Conservation (phyloP, 2,329 filamentous ascomycete species). For the Zarea fungicola region DNA sequence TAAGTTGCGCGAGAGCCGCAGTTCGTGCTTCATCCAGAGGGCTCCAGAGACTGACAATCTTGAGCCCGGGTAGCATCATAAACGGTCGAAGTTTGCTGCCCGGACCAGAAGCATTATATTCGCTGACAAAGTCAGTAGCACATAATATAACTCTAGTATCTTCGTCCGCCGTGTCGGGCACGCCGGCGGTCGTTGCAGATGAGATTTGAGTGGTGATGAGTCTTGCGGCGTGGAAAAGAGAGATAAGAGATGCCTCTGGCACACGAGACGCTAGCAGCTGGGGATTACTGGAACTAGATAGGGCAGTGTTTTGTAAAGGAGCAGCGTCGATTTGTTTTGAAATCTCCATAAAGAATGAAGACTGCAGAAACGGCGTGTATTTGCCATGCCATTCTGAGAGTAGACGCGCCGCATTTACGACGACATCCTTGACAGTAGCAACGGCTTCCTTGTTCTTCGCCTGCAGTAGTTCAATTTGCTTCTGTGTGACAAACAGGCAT, state of each 20-base stretch:
- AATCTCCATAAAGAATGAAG: no score
- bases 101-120: background rate
- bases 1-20: background rate
- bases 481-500: background rate
- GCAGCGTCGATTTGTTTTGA: no score
- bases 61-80: constrained; percentile 7
- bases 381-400: background rate
- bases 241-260: background rate
- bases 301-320: no score
- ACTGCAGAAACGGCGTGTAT: background rate
- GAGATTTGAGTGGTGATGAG: background rate
- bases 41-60: constrained; percentile 6
- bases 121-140: background rate
- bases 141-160: background rate
- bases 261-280: background rate
- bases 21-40: background rate
- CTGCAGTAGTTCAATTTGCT: no score
- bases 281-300: no score
- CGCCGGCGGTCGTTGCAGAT: background rate
- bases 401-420: background rate
- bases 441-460: background rate
- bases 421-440: no score
- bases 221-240: constrained; percentile 2
- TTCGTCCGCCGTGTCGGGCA: background rate
- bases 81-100: background rate